Conservation (phyloP, 441 rosid genomes). For the Corymbia citriodora region DNA sequence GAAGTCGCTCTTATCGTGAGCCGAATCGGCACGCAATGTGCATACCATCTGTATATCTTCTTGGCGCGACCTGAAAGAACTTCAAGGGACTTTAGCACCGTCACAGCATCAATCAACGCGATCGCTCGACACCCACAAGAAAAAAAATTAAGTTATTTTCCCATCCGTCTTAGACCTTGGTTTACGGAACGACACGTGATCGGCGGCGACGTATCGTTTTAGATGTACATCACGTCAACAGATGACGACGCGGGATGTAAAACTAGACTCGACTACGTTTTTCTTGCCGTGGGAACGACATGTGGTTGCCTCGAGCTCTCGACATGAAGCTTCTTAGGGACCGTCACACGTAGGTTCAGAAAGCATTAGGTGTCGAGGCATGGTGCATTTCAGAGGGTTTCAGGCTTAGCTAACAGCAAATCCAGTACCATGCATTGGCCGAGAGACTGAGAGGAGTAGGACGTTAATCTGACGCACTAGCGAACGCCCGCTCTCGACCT, state of each 20-base stretch:
- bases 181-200: neutral
- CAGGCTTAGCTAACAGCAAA: neutral
- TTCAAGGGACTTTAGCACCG: neutral
- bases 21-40: neutral
- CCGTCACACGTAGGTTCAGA: neutral
- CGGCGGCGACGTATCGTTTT: neutral
- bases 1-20: neutral
- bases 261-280: neutral
- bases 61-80: neutral
- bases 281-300: neutral
- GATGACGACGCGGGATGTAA: neutral
- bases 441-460: neutral
- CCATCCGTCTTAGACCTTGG: neutral
- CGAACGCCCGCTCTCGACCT: neutral
- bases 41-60: neutral
- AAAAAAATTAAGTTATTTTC: neutral
- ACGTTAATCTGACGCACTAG: neutral
- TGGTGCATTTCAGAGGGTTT: neutral
- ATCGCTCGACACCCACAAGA: neutral
- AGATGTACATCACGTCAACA: neutral
- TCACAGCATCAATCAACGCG: neutral
- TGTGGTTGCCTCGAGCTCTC: neutral
- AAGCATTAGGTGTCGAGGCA: neutral
- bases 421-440: neutral
- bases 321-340: neutral